A percentile compares a stretch with the other conserved stretches of the same genome.
Conservation (phyloP, 306 rosid species). For the Vachellia pachyceras region DNA sequence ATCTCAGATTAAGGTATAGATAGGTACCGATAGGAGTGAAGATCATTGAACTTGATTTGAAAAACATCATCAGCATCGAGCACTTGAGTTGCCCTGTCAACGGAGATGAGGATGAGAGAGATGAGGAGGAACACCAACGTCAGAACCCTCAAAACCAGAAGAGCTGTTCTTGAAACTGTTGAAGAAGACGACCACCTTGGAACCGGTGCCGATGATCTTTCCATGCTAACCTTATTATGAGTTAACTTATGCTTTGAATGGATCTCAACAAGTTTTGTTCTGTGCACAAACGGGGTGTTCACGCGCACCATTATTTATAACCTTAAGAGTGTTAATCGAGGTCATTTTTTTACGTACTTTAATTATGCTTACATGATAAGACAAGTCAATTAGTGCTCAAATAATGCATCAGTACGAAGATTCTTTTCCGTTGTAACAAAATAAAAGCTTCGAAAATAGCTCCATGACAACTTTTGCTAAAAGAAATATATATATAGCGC, state of each 20-base stretch:
- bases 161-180: conserved; percentile 43
- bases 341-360: too few species aligned
- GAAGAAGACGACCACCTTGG: conserved; percentile 36
- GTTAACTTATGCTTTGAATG: too few species aligned
- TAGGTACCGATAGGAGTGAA: conserved; percentile 50
- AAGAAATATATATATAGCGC: background rate
- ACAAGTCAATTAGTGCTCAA: background rate
- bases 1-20: too few species aligned
- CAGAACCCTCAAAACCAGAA: conserved; percentile 54
- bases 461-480: conserved; percentile 29
- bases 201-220: background rate
- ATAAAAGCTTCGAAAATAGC: conserved; percentile 24
- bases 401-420: background rate
- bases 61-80: background rate
- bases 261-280: too few species aligned
- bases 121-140: conserved; percentile 53
- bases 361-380: background rate
- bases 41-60: conserved; percentile 39
- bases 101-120: conserved; percentile 55
- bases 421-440: background rate
- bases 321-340: background rate
- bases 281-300: background rate
- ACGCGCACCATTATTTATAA: conserved; percentile 26
- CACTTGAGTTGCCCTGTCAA: conserved; percentile 19
- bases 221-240: conserved; percentile 12